Base-by-base conservation (phyloP, 2,329 filamentous ascomycete species). In the Penicillium paneum region DNA sequence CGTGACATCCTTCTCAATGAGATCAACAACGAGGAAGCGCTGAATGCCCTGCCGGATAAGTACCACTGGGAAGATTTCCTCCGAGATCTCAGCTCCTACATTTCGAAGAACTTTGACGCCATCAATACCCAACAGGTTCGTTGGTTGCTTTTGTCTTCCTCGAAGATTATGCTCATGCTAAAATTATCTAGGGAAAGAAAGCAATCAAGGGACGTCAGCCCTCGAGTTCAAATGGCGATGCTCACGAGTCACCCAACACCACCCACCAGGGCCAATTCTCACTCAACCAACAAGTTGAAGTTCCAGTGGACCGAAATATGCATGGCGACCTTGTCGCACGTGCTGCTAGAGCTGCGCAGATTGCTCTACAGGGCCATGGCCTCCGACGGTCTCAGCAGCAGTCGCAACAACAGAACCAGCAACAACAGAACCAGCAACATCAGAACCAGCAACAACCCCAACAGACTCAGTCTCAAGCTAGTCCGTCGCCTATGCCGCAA, bases 31-130 rank as follows among this genome's bases (percentile, higher is more conserved):
- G 72, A 75, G 39, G 80, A 79, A 29, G 75, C 75, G 5, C 68
- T 79, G 48, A 73, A 73, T 46, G 73, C 76, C 21, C 67, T 87
- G 34, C 80, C 81, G 0, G 79, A 83, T 59, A 84, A 81, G 62
- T 86, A 86, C 61, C 78, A 79, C 29, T 88, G 85, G 85, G 80
- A 81, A 47, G 82, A 85, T 54, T 87, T 87, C 54, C 71, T 86
- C 15, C 77, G 79, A 21, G 81, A 84, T 56, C 77, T 87, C 15
- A 81, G 79, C 43, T 74, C 74, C 12, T 83, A 84, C 67, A 77
- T 87, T 44, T 79, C 76, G 49, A 83, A 84, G 64, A 81, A 82
- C 52, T 79, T 83, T 53, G 82, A 83, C 52, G 68, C 75, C 12
- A 76, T 81, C 44, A 74, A 77, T 50, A 73, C 73, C n/a, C 77